Percentiles rank a stretch among this genome's conserved stretches.
Evolutionary conservation across 208 protist genomes (phyloP).

Genomic region (Entamoeba dispar): DNA sequence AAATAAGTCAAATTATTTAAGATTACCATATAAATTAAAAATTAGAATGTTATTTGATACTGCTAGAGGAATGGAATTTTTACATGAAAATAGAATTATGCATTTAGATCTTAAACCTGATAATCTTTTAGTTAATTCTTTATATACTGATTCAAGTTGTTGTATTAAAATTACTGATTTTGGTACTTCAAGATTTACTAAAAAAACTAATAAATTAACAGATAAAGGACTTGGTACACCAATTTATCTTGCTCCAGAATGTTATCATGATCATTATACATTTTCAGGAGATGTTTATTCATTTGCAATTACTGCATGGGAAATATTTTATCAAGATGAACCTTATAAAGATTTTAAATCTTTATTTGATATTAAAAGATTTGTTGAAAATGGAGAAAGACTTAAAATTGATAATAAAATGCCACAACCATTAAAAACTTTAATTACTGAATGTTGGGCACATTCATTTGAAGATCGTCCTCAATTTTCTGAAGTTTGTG

Average conservation of each 20-base stretch:
- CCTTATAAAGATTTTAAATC: background rate
- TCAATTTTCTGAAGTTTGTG: background rate
- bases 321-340: background rate
- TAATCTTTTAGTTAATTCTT: background rate
- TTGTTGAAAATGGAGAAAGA: background rate
- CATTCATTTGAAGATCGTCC: background rate
- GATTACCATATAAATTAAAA: background rate
- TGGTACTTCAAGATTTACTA: background rate
- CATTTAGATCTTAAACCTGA: background rate
- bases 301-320: background rate
- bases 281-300: background rate
- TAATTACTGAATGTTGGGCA: background rate
- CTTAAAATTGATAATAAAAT: background rate
- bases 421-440: background rate
- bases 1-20: background rate
- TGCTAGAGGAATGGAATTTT: background rate
- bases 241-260: background rate
- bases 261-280: background rate
- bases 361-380: background rate
- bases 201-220: background rate
- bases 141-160: background rate
- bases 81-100: background rate
- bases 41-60: background rate
- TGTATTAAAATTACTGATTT: background rate
- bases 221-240: background rate